Base-by-base conservation (phyloP, 257 asterid species). In the Przewalskia tangutica region DNA sequence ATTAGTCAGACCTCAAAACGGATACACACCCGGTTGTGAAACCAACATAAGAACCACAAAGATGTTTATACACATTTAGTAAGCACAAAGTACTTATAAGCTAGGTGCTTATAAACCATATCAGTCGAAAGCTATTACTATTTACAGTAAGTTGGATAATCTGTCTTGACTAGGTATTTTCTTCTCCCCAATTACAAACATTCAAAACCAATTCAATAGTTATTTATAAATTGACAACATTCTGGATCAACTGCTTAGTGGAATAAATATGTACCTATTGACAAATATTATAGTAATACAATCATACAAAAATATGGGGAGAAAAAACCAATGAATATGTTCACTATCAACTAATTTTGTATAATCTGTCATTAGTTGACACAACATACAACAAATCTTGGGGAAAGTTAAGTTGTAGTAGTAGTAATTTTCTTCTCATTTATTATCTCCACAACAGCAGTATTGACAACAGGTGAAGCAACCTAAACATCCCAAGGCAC, bases 401-500 rank as follows among this genome's bases (percentile, higher is more conserved):
- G 18, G 8, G 27, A n/a, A 71, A 2, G 62, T 14, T 11, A 14
- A 56, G 27, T 44, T 16, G 46, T 5, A 64, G 36, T 11, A 64
- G 36, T 11, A 14, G 50, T 55, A 18, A 54, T 55, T 62, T 80
- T 63, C 32, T 51, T 73, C 62, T 84, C 85, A 89, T 70, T 87
- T 53, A 2, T 92, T 90, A 0, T 78, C 59, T 70, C 89, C 97
- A 17, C 68, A 83, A 81, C 97, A 93, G 85, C 96, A 93, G 13
- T 77, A 87, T 2, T 78, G 81, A 70, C 97, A 92, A 79, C 97
- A 93, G 81, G 80, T 48, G 81, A 70, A 89, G 84, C 99, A 95
- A 53, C 97, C 93, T 75, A 95, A 81, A 79, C 97, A 94, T 3
- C 97, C 97, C 83, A 92, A 67, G 48, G 91, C 90, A 16, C 93